Percentiles rank a stretch among this genome's conserved stretches.
Conservation (phyloP, 805 yeast genomes). For the Metschnikowia borealis region DNA sequence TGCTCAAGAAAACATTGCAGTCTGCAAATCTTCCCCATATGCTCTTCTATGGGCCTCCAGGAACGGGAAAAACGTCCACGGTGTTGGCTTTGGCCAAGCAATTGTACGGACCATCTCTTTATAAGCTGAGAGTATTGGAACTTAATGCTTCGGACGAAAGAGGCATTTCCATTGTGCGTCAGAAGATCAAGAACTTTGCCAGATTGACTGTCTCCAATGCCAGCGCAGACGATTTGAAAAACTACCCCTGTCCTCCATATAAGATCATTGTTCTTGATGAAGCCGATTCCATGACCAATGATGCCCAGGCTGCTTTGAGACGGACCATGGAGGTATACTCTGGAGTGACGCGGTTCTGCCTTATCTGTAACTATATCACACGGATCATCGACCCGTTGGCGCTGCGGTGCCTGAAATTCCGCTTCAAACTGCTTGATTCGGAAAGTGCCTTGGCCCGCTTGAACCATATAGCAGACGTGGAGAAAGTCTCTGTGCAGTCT, state of each 20-base stretch:
- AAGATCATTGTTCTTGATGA: constrained; percentile 90
- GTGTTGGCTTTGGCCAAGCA: constrained; percentile 78
- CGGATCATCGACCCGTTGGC: constrained; percentile 96
- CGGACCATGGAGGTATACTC: constrained; percentile 93
- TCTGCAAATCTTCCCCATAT: constrained; percentile 87
- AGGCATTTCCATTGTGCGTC: constrained; percentile 84
- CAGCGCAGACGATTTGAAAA: constrained; percentile 55
- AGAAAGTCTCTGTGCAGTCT: constrained; percentile 23
- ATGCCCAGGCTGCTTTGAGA: constrained; percentile 92
- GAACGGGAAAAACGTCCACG: constrained; percentile 90
- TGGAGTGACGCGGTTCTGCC: constrained; percentile 81
- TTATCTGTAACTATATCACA: constrained; percentile 94
- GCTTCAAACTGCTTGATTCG: constrained; percentile 77
- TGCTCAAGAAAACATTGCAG: constrained; percentile 71
- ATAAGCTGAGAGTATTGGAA: constrained; percentile 70
- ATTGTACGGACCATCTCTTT: constrained; percentile 65
- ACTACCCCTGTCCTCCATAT: constrained; percentile 95
- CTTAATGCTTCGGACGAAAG: constrained; percentile 89
- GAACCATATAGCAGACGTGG: constrained; percentile 50
- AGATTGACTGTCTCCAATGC: constrained; percentile 82
- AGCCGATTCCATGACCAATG: constrained; percentile 96
- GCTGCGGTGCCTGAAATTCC: constrained; percentile 91
- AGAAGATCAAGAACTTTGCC: constrained; percentile 83
- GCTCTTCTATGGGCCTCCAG: constrained; percentile 92
- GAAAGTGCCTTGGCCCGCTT: constrained; percentile 68